Percentiles rank a stretch among this genome's conserved stretches.
phyloP scores from a whole-genome alignment of 2,329 filamentous ascomycete species.

The Graphium sp. region DNA sequence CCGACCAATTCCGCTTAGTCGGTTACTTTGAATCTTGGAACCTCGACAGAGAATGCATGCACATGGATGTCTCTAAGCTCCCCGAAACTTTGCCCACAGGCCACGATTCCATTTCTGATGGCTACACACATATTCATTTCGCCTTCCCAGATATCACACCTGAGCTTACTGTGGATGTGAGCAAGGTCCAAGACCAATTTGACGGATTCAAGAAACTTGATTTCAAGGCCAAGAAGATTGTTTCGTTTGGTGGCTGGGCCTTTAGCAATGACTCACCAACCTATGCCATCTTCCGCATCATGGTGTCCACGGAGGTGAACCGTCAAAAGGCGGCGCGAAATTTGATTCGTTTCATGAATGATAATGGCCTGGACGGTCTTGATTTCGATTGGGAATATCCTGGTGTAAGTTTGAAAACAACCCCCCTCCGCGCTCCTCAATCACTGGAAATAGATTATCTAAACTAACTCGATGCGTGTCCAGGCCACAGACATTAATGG shows the following conservation, averaged over 20 bases:
- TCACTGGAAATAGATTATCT: no score
- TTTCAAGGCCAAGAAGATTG: constrained; percentile 13
- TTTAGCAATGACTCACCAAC: constrained; percentile 11
- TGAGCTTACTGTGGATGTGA: constrained; percentile 7
- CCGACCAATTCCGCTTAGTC: constrained; percentile 10
- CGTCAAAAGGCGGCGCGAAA: constrained; percentile 17
- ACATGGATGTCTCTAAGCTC: constrained; percentile 12
- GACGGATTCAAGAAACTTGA: constrained; percentile 11
- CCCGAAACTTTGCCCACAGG: no score
- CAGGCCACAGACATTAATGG: background rate
- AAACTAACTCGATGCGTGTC: no score
- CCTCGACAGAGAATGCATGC: constrained; percentile 11
- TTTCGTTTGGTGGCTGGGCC: constrained; percentile 19
- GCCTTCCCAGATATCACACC: constrained; percentile 12
- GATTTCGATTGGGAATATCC: constrained; percentile 31
- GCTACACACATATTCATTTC: constrained; percentile 16
- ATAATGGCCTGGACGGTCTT: constrained; percentile 22
- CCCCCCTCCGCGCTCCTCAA: no score
- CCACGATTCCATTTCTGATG: background rate
- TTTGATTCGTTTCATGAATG: constrained; percentile 18
- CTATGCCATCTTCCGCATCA: constrained; percentile 13
- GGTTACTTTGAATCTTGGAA: constrained; percentile 18
- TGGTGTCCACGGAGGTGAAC: constrained; percentile 14
- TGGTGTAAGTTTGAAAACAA: no score
- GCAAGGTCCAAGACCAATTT: constrained; percentile 10